phyloP scores from a whole-genome alignment of 257 asterid species.

The Nicotiana tabacum region DNA sequence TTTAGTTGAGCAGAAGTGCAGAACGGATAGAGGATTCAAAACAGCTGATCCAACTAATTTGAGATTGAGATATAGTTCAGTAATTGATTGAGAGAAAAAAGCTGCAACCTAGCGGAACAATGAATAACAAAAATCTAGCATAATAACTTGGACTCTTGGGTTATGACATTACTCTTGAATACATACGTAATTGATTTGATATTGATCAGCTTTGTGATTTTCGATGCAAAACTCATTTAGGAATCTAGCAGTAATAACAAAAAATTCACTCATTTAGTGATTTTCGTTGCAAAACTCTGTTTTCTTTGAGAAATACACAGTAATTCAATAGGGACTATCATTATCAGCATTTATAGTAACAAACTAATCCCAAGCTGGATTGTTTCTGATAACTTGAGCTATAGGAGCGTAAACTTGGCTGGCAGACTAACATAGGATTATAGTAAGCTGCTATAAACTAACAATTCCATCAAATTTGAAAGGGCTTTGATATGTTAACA shows the following conservation, averaged over 20 bases:
- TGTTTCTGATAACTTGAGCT: background rate
- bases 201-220: too few relatives aligned
- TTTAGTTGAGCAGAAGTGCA: background rate
- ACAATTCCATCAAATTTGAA: background rate
- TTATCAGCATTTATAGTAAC: background rate
- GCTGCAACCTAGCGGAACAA: background rate
- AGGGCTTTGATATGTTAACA: background rate
- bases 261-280: background rate
- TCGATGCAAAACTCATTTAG: background rate
- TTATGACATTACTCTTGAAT: background rate
- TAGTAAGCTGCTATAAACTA: background rate
- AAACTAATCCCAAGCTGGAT: background rate
- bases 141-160: background rate
- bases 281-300: too few relatives aligned
- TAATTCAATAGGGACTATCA: background rate
- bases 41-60: background rate
- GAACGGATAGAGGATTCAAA: background rate
- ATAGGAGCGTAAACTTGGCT: background rate
- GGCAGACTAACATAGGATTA: background rate
- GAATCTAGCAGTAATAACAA: background rate
- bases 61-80: background rate
- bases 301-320: background rate
- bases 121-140: too few relatives aligned
- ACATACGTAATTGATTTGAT: background rate
- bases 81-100: background rate